Conservation (phyloP, 148 eudicot genomes). For the Fagopyrum esculentum region DNA sequence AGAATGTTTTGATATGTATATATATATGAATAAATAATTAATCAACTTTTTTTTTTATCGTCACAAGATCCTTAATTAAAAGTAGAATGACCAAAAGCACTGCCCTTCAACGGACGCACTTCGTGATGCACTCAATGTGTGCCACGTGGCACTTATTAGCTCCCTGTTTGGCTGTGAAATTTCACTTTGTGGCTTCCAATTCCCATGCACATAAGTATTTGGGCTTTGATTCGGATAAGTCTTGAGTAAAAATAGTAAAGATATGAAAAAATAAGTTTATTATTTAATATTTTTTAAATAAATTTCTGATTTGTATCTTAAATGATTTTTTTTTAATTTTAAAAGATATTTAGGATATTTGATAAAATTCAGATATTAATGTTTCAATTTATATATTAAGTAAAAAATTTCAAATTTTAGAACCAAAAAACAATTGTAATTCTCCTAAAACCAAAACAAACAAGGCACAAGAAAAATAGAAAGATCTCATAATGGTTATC, state of each 20-base stretch:
- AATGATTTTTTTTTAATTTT: too few relatives aligned
- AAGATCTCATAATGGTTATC: not conserved
- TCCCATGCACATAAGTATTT: not conserved
- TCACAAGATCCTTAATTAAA: slow-evolving; percentile 7
- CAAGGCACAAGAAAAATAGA: slow-evolving; percentile 6
- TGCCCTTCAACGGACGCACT: not conserved
- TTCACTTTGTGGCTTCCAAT: not conserved
- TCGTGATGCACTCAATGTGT: slow-evolving; percentile 2
- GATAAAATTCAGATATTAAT: too few relatives aligned
- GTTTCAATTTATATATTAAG: too few relatives aligned
- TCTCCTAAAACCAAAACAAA: not conserved
- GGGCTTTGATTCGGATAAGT: not conserved
- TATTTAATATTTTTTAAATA: too few relatives aligned
- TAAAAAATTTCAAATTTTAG: not conserved
- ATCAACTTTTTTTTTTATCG: not conserved
- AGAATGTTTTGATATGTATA: not conserved
- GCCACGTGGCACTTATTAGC: not conserved
- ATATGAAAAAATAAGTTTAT: too few relatives aligned
- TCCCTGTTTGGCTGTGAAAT: not conserved
- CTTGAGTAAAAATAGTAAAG: too few relatives aligned
- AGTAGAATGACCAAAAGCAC: slow-evolving; percentile 1
- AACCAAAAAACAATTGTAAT: not conserved
- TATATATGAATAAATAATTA: not conserved
- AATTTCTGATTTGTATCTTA: too few relatives aligned
- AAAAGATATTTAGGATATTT: too few relatives aligned